Conservation (phyloP, 768 basidiomycete genomes). For the Tulasnella calospora region DNA sequence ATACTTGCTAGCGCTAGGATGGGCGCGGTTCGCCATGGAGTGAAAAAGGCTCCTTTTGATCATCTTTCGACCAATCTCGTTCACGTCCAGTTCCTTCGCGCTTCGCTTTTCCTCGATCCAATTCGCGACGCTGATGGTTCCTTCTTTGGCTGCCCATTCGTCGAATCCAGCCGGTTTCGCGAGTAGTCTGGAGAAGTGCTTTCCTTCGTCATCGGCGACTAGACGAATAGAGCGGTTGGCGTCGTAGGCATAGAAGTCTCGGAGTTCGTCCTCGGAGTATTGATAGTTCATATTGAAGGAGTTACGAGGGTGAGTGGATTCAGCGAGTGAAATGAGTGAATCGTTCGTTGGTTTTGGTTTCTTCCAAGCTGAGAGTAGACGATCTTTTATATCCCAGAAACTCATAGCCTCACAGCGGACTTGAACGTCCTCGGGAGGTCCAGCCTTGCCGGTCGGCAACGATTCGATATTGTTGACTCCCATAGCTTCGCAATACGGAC, state of each 20-base stretch:
- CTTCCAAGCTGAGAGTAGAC: background rate
- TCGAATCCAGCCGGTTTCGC: background rate
- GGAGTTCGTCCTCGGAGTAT: background rate
- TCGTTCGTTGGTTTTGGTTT: too few species aligned
- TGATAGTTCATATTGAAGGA: background rate
- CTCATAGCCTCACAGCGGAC: background rate
- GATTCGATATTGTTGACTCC: conserved; percentile 28
- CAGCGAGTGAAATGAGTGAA: background rate
- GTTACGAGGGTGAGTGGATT: background rate
- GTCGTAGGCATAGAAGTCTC: background rate
- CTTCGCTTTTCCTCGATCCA: background rate
- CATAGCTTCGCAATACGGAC: conserved; percentile 35
- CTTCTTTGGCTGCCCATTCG: background rate
- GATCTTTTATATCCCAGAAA: background rate
- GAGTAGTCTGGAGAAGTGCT: background rate
- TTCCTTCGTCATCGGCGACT: background rate
- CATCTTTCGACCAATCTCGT: background rate
- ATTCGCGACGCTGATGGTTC: background rate
- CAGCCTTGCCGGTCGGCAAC: background rate
- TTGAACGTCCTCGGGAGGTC: background rate
- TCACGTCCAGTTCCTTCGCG: background rate
- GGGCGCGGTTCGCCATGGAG: background rate
- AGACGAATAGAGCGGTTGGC: background rate
- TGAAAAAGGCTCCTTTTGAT: background rate
- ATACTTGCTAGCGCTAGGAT: background rate